Evolutionary conservation across 2,329 filamentous ascomycete genomes (phyloP), one percentile per base, ranked within the genome.

Genomic region (Capronia americana): DNA sequence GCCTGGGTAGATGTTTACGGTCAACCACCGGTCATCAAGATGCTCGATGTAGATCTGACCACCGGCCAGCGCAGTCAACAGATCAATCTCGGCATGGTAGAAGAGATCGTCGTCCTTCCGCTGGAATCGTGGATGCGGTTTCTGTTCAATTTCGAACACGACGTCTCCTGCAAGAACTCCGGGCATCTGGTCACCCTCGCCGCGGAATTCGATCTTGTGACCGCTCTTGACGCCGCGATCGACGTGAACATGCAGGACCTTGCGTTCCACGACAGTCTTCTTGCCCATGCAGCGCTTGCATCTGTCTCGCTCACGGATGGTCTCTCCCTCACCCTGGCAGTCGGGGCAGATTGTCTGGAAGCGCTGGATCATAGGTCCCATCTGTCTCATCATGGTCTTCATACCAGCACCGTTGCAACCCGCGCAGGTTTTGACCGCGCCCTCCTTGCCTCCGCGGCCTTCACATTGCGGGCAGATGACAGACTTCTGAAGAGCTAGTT

Each of bases 321-420:
- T 93, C 84, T 99, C 95, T 68, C 95, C 94, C 81, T 99, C 95
- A 70, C 96, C 96, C 74, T 95, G 94, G 79, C 95, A 99, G 82
- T 99, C 96, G 30, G 93, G 92, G 87, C 95, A 99, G 74, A 97
- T 93, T 32, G 94, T 98, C 86, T 99, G 95, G 88, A 99, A 99
- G 65, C 95, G 92, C 84, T 99, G 96, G 74, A 99, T 98, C 95
- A 99, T 99, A 67, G 95, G 95, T 59, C 95, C 95, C 93, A 99
- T 98, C 83, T 99, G 95, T 78, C 96, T 91, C 95, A 99, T 97
- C 94, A 99, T 98, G 48, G 92, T 97, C 90, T 98, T 98, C 92
- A 97, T 97, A 81, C 95, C 95, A 71, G 91, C 88, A 72, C 95
- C 95, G 75, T 96, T 92, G 80, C 95, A 99, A 76, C 92, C 91